Percentiles rank a stretch among this genome's conserved stretches.
Conservation (phyloP, 371 early-diverging fungal species). For the Actinomortierella wolfii region DNA sequence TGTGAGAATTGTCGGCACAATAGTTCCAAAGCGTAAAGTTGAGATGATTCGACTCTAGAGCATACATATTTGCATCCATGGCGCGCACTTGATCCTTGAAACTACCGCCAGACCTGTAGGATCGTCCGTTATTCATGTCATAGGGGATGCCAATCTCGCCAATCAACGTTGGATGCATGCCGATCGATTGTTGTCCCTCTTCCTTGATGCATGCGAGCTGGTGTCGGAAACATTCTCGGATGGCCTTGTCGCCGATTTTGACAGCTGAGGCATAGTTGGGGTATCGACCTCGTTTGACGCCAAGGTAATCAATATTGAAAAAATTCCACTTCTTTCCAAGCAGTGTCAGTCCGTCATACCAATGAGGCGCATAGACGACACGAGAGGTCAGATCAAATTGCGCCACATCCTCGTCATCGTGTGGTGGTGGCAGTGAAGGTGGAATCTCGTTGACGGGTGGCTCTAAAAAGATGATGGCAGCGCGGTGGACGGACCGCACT, state of each 20-base stretch:
- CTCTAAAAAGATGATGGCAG: conserved; percentile 69
- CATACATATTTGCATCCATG: conserved; percentile 72
- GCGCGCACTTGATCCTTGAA: conserved; percentile 64
- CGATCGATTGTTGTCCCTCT: conserved; percentile 58
- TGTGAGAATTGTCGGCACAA: conserved; percentile 59
- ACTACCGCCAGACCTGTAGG: conserved; percentile 46
- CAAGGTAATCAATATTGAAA: conserved; percentile 69
- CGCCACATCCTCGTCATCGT: conserved; percentile 41
- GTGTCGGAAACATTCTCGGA: conserved; percentile 61
- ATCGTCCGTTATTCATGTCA: conserved; percentile 58
- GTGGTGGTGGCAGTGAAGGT: conserved; percentile 52
- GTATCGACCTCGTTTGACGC: conserved; percentile 68
- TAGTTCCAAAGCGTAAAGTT: conserved; percentile 75
- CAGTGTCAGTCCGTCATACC: conserved; percentile 77
- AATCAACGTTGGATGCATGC: conserved; percentile 59
- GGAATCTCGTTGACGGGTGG: conserved; percentile 68
- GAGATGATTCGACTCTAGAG: conserved; percentile 63
- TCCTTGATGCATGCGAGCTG: conserved; percentile 58
- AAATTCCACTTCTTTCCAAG: conserved; percentile 70
- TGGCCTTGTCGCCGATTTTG: conserved; percentile 62
- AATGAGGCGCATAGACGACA: conserved; percentile 74
- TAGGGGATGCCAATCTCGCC: conserved; percentile 82
- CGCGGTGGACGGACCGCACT: conserved; percentile 52
- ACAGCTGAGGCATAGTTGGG: conserved; percentile 58
- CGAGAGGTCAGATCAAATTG: conserved; percentile 47